Evolutionary conservation across 345 rosid genomes (phyloP).

Genomic region (Eutrema yunnanense): DNA sequence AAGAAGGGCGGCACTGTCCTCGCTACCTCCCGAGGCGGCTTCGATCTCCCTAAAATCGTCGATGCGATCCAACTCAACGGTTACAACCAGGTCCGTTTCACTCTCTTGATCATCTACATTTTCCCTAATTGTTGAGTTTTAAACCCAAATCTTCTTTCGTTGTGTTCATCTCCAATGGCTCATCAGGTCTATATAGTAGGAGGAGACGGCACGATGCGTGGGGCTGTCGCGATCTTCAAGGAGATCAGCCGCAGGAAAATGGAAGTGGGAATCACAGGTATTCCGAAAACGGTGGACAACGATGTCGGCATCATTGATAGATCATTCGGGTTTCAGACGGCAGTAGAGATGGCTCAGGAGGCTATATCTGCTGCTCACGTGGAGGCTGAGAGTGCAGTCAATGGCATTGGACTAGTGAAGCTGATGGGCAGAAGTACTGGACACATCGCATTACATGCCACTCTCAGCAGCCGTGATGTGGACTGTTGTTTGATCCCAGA

Average conservation of each 20-base stretch:
- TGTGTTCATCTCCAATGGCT: not conserved
- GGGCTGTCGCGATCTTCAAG: constrained; percentile 61
- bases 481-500: constrained; percentile 93
- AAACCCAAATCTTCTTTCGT: not conserved
- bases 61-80: constrained; percentile 52
- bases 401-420: constrained; percentile 84
- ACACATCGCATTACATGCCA: constrained; percentile 81
- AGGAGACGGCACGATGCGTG: constrained; percentile 88
- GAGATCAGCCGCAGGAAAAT: constrained; percentile 50
- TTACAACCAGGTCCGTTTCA: constrained; percentile 55
- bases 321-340: constrained; percentile 93
- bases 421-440: constrained; percentile 94
- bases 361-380: constrained; percentile 81
- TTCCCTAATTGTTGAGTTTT: not conserved
- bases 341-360: constrained; percentile 85
- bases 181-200: constrained; percentile 68
- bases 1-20: constrained; percentile 81
- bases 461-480: constrained; percentile 88
- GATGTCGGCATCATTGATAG: constrained; percentile 82
- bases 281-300: constrained; percentile 86
- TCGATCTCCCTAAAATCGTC: constrained; percentile 60
- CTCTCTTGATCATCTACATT: not conserved
- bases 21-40: constrained; percentile 81
- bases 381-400: constrained; percentile 92
- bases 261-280: constrained; percentile 49